A percentile compares a stretch with the other conserved stretches of the same genome.
Conservation (phyloP, 192 early-diverging fungal species). For the Kappamyces sp. region DNA sequence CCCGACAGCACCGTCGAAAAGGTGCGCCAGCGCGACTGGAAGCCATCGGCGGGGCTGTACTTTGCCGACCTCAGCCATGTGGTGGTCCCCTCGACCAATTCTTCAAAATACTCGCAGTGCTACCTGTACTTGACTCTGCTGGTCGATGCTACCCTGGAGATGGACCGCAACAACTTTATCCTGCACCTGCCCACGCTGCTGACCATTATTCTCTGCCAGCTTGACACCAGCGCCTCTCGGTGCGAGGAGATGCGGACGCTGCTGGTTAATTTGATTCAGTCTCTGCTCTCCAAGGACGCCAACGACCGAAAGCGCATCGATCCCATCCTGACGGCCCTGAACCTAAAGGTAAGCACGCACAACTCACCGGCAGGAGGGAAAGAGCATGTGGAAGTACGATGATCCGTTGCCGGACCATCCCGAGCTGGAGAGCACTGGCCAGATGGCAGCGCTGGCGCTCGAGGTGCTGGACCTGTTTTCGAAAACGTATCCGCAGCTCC, state of each 20-base stretch:
- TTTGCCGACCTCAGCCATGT: conserved; percentile 62
- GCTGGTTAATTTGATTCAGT: conserved; percentile 72
- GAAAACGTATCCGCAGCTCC: conserved; percentile 31
- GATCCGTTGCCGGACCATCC: conserved; percentile 57
- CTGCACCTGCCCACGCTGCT: conserved; percentile 67
- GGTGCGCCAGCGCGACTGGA: neutral
- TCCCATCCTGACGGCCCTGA: conserved; percentile 43
- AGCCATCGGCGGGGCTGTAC: conserved; percentile 32
- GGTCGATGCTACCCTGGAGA: conserved; percentile 74
- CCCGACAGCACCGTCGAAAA: neutral
- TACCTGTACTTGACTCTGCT: conserved; percentile 72
- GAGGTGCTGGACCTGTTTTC: conserved; percentile 44
- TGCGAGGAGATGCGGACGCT: conserved; percentile 71
- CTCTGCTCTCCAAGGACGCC: conserved; percentile 44
- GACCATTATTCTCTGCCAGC: conserved; percentile 71
- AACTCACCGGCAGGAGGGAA: conserved; percentile 46
- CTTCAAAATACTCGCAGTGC: conserved; percentile 64
- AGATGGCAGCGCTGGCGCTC: conserved; percentile 33
- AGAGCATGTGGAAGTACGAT: conserved; percentile 74
- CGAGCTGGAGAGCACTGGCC: conserved; percentile 27
- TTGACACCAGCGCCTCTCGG: conserved; percentile 73
- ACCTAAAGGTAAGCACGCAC: conserved; percentile 42
- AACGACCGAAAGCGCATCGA: conserved; percentile 28
- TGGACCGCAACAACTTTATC: conserved; percentile 51
- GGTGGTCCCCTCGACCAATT: conserved; percentile 49